phyloP scores from a whole-genome alignment of 129 eudicot species.

The Tagetes patula region DNA sequence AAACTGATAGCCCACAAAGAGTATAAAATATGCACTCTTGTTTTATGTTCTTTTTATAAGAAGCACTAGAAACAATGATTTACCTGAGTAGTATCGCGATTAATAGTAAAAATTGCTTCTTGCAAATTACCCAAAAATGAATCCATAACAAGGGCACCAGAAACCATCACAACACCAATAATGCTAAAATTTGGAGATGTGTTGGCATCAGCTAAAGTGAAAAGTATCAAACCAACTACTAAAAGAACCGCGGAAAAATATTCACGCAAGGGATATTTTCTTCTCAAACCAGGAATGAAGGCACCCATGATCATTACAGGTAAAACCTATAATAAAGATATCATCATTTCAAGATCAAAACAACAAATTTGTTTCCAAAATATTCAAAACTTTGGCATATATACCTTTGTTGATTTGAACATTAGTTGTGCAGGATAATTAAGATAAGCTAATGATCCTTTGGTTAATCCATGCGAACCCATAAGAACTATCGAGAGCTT shows the following conservation, averaged over 20 bases:
- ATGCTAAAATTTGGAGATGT: slow-evolving; percentile 89
- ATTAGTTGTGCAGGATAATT: slow-evolving; percentile 95
- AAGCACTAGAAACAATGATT: background rate
- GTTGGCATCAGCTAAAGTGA: slow-evolving; percentile 94
- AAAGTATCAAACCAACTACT: slow-evolving; percentile 80
- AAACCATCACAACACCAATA: slow-evolving; percentile 83
- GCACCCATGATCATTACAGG: slow-evolving; percentile 99
- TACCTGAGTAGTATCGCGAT: slow-evolving; percentile 95
- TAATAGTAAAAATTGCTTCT: slow-evolving; percentile 93
- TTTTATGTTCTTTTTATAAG: background rate
- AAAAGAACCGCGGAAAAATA: slow-evolving; percentile 76
- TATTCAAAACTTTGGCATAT: background rate
- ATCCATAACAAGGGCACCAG: slow-evolving; percentile 93
- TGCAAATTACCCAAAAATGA: slow-evolving; percentile 94
- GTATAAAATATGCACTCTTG: background rate
- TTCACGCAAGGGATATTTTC: slow-evolving; percentile 86
- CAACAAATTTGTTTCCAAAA: background rate
- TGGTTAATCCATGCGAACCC: slow-evolving; percentile 96
- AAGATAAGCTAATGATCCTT: slow-evolving; percentile 91
- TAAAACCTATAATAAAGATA: slow-evolving; percentile 49
- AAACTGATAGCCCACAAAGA: background rate
- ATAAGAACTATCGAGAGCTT: slow-evolving; percentile 92
- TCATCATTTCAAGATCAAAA: slow-evolving; percentile 9
- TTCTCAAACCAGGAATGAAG: slow-evolving; percentile 91
- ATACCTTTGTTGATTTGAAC: slow-evolving; percentile 97